Evolutionary conservation across 306 rosid genomes (phyloP).

Genomic region (Datisca glomerata): DNA sequence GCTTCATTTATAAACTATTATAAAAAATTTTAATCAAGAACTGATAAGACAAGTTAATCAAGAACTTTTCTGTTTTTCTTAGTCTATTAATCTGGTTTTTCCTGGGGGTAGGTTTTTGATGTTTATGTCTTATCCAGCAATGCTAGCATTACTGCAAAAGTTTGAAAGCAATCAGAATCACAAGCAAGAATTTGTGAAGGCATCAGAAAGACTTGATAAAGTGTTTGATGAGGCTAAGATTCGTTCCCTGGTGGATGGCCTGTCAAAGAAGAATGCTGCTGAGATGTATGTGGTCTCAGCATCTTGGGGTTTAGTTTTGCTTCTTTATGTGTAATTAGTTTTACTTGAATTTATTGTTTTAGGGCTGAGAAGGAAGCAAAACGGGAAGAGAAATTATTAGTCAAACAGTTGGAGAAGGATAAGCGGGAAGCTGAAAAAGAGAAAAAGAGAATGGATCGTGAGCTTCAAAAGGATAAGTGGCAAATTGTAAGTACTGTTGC

Average conservation of each 20-base stretch:
- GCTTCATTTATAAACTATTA: no score
- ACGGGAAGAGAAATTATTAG: constrained; percentile 47
- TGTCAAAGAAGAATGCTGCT: constrained; percentile 42
- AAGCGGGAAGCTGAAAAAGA: constrained; percentile 55
- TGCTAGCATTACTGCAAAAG: constrained; percentile 35
- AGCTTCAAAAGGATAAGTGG: constrained; percentile 35
- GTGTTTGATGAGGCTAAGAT: constrained; percentile 42
- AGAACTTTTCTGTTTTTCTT: neutral
- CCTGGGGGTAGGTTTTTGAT: neutral
- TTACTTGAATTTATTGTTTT: constrained; percentile 7
- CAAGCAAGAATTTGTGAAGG: constrained; percentile 33
- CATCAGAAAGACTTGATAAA: constrained; percentile 52
- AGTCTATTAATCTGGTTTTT: neutral
- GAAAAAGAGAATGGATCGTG: constrained; percentile 37
- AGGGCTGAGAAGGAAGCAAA: constrained; percentile 68
- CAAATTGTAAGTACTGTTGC: constrained; percentile 35
- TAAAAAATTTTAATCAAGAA: no score
- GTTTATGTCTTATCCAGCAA: constrained; percentile 34
- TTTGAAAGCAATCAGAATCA: constrained; percentile 30
- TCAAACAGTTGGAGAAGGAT: constrained; percentile 59
- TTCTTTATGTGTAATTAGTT: constrained; percentile 2
- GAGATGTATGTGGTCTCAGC: constrained; percentile 36
- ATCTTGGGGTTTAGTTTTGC: constrained; percentile 11
- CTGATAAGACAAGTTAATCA: neutral
- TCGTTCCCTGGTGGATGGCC: constrained; percentile 36